These are phyloP conservation scores for Tieghemiomyces parasiticus DNA, from an alignment of 192 early-diverging fungal genomes.

Conservation along the genomic window DNA sequence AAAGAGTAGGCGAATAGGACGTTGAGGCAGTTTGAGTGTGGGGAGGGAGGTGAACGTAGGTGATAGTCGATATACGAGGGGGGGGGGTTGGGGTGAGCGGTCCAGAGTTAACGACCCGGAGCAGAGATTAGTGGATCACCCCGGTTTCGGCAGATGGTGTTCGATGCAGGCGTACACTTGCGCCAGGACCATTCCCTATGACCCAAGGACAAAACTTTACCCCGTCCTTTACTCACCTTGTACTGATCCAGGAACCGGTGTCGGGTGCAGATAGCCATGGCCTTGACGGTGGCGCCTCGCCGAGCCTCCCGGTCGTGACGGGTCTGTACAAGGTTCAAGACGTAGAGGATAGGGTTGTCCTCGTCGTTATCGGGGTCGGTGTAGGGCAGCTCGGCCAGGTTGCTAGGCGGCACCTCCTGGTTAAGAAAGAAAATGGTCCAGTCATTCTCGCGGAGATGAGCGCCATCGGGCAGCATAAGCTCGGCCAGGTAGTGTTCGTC, in stretches of 20 bases:
- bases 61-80: too few species aligned
- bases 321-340: slow-evolving; percentile 83
- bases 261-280: slow-evolving; percentile 83
- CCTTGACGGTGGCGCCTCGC: slow-evolving; percentile 82
- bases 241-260: slow-evolving; percentile 79
- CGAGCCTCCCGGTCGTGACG: slow-evolving; percentile 71
- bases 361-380: slow-evolving; percentile 21
- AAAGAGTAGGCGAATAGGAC: too few species aligned
- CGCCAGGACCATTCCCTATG: too few species aligned
- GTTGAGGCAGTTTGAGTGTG: too few species aligned
- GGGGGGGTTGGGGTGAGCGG: too few species aligned
- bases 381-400: background rate
- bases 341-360: slow-evolving; percentile 63
- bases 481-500: slow-evolving; percentile 83
- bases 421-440: slow-evolving; percentile 92
- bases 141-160: too few species aligned
- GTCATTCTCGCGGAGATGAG: slow-evolving; percentile 83
- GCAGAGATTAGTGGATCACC: too few species aligned
- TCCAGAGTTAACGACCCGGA: too few species aligned
- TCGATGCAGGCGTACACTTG: too few species aligned
- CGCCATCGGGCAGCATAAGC: slow-evolving; percentile 91
- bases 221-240: slow-evolving; percentile 7
- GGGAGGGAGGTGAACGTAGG: too few species aligned
- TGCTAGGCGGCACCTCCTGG: slow-evolving; percentile 26
- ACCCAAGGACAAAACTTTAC: too few species aligned